Evolutionary conservation across 352 stramenopile species (phyloP).

Genomic region (Blastocystis sp.): DNA sequence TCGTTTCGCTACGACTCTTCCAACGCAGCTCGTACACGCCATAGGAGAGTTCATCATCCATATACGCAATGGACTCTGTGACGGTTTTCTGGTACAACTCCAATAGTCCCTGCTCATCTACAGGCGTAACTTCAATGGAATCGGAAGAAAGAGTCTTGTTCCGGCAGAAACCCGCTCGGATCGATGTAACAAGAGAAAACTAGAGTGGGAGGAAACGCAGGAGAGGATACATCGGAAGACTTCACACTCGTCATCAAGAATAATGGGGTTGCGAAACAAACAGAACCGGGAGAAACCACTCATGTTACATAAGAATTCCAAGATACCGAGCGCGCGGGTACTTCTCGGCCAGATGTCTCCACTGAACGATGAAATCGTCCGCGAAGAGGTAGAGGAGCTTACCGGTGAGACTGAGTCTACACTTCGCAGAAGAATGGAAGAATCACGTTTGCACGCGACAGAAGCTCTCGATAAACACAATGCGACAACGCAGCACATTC

Average conservation of each 20-base stretch:
- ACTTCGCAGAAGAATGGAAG: background rate
- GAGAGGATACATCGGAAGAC: too few relatives aligned
- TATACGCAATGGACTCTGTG: background rate
- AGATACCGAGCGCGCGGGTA: conserved; percentile 73
- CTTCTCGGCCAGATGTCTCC: conserved; percentile 73
- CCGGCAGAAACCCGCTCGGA: background rate
- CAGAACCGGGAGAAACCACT: too few relatives aligned
- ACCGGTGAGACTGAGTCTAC: conserved; percentile 74
- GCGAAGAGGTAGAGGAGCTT: conserved; percentile 81
- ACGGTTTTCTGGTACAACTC: conserved; percentile 30
- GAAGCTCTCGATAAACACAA: conserved; percentile 85
- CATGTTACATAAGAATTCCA: conserved; percentile 59
- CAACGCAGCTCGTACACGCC: conserved; percentile 38
- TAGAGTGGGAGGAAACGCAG: too few relatives aligned
- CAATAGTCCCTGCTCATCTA: conserved; percentile 19
- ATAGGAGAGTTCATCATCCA: background rate
- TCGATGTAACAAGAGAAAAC: conserved; percentile 23
- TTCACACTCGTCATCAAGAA: too few relatives aligned
- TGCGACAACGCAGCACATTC: conserved; percentile 67
- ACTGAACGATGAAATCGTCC: conserved; percentile 85
- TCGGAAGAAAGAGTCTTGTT: background rate
- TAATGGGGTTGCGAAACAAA: too few relatives aligned
- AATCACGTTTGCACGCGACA: conserved; percentile 71
- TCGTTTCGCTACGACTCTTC: background rate
- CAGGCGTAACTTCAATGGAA: conserved; percentile 6